Percentiles rank a stretch among this genome's conserved stretches.
Evolutionary conservation across 345 rosid species (phyloP).

Genomic region (Rhodamnia rubescens): DNA sequence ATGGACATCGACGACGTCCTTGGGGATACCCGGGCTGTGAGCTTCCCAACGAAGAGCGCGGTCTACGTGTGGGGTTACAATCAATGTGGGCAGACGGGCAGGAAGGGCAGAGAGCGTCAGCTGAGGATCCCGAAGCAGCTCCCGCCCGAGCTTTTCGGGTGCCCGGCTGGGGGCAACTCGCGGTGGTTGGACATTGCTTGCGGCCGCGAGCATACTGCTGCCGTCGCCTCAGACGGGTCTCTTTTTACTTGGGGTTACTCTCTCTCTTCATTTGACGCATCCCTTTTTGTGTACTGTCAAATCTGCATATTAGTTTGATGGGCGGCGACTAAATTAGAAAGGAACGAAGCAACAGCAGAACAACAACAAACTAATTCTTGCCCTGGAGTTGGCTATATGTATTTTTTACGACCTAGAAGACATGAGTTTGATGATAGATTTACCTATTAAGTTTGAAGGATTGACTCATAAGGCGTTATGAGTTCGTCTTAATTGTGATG

Average conservation of each 20-base stretch:
- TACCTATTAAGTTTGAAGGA: neutral
- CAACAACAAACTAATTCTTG: neutral
- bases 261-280: conserved; percentile 4
- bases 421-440: neutral
- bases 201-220: conserved; percentile 91
- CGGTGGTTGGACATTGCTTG: conserved; percentile 91
- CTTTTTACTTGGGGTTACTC: conserved; percentile 89
- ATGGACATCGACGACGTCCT: conserved; percentile 70
- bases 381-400: neutral
- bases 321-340: neutral
- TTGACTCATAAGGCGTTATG: neutral
- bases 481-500: neutral
- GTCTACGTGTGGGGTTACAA: conserved; percentile 97
- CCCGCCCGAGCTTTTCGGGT: conserved; percentile 85
- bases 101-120: conserved; percentile 59
- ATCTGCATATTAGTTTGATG: neutral
- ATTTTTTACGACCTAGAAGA: neutral
- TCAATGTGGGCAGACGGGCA: conserved; percentile 86
- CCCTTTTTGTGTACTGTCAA: neutral
- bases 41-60: conserved; percentile 68
- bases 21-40: conserved; percentile 44
- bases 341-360: neutral
- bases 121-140: conserved; percentile 89
- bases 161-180: conserved; percentile 65
- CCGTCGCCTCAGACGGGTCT: conserved; percentile 93